Base-by-base conservation (phyloP, 305 asterid species). In the Salvia sclarea region DNA sequence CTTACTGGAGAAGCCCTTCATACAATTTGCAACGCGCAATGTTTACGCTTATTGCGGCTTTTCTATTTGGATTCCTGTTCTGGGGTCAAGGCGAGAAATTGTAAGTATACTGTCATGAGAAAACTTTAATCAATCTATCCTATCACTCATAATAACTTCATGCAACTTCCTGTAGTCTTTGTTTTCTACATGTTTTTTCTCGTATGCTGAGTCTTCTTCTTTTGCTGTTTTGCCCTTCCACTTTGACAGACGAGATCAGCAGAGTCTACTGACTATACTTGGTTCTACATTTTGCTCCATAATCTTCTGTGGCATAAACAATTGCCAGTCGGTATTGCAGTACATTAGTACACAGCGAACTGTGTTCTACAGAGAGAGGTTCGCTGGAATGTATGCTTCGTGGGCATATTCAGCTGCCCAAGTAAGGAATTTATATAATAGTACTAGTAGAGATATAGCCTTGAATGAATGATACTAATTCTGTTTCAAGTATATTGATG, bases 1-100 rank as follows among this genome's bases (percentile, higher is more conserved):
- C 95, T 43, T 88, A 88, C 72, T 88, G 95, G 95, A 79, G 92
- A 80, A 83, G 88, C 72, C 92, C 95, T 12, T 53, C 74, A 0
- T 85, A 83, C 76, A 88, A 84, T 75, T 60, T 86, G 74, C 49
- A 48, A 49, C 93, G 90, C 21, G 60, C 75, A 0, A 1, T 72
- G 13, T 68, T 68, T 68, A 76, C 78, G 78, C 61, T 86, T 47
- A 20, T 77, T 18, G 58, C 85, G 16, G 69, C 85, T 41, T 14
- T 80, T 20, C 30, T 74, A 33, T 86, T 44, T n/a, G 92, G 92
- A 43, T 1, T 55, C 1, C 55, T 86, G 22, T 86, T 76, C 35
- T 83, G 85, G 88, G 74, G 67, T 38, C 81, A 86, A 61, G 89
- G 92, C 43, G 61, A 57, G 49, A 78, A 83, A 50, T 62, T 86